Base-by-base conservation (phyloP, 257 asterid species). In the Fraxinus excelsior region DNA sequence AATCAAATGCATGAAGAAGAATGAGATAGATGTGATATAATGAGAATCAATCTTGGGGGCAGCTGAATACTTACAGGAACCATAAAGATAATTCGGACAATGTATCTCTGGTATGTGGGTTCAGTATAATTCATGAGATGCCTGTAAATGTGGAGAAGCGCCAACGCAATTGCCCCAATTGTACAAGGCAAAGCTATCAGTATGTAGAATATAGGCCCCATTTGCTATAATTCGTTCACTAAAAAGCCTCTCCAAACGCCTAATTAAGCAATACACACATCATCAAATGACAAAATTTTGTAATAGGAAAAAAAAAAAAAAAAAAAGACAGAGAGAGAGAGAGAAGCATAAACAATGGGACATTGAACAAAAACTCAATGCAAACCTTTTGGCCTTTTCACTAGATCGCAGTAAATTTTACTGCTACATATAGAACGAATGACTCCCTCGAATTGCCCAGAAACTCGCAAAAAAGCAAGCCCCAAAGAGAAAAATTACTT, bases 21-120 rank as follows among this genome's bases (percentile, higher is more conserved):
- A 3, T 23, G 14, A 60, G 2, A 62, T 23, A 0, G 68, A 25
- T 11, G 35, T 25, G 8, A 26, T 26, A 19, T 9, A 26, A 23
- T 62, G 34, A 62, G 68, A 62, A 62, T 26, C 68, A 62, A 62
- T 62, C 35, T 1, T 21, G 13, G 66, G 16, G 28, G 16, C 66
- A 58, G 66, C 34, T 62, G 2, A 67, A 38, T 53, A 87, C 99
- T 96, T 78, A 96, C 98, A 51, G 98, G 99, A 81, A 96, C 97
- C 99, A 96, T 96, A 78, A 96, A 96, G 84, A 96, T 91, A 77
- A 96, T 96, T 56, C 99, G 99, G 74, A 96, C 98, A 58, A 96
- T 96, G 82, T 86, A 93, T 88, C 99, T 85, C 89, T 96, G 99
- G 80, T 83, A 96, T 0, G 91, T 90, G 19, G 98, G 99, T 84